Percentiles rank a stretch among this genome's conserved stretches.
Evolutionary conservation across 495 filamentous ascomycete species (phyloP).

Genomic region (Aspergillus egyptiacus): DNA sequence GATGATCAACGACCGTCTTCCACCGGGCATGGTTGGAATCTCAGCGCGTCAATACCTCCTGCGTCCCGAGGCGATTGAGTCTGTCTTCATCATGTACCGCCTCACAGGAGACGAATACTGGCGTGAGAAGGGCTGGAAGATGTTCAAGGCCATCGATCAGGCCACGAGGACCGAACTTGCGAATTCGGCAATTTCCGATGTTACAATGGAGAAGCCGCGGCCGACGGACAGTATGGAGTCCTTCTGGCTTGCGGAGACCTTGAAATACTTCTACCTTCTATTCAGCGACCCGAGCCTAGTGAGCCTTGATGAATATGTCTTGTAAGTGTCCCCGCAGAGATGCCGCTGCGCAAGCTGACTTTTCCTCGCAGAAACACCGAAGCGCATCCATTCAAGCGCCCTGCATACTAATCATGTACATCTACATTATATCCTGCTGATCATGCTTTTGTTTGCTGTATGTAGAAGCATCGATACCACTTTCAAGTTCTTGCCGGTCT

Average conservation of each 20-base stretch:
- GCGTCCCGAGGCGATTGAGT: conserved; percentile 90
- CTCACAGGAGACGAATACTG: conserved; percentile 75
- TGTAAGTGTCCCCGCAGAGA: conserved; percentile 40
- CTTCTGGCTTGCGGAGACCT: conserved; percentile 69
- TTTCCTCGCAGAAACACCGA: conserved; percentile 45
- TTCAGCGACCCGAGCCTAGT: conserved; percentile 67
- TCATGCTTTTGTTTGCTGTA: no score
- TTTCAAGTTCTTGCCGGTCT: conserved; percentile 5
- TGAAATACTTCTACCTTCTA: conserved; percentile 77
- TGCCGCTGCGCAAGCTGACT: neutral
- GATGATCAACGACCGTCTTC: conserved; percentile 57
- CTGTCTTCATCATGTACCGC: conserved; percentile 92
- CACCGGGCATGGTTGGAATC: conserved; percentile 60
- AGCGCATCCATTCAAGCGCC: conserved; percentile 49
- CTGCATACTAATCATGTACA: conserved; percentile 18
- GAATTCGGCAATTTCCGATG: conserved; percentile 69
- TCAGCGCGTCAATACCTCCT: conserved; percentile 64
- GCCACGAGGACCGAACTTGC: conserved; percentile 61
- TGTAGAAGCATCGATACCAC: conserved; percentile 20
- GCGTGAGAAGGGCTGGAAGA: conserved; percentile 84
- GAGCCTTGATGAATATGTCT: conserved; percentile 77
- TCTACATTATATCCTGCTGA: conserved; percentile 9
- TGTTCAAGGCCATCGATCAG: conserved; percentile 71
- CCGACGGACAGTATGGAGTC: conserved; percentile 46
- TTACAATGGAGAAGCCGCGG: conserved; percentile 47